Percentiles rank a stretch among this genome's conserved stretches.
Conservation (phyloP, 2,329 filamentous ascomycete genomes). For the Diplodia mutila region DNA sequence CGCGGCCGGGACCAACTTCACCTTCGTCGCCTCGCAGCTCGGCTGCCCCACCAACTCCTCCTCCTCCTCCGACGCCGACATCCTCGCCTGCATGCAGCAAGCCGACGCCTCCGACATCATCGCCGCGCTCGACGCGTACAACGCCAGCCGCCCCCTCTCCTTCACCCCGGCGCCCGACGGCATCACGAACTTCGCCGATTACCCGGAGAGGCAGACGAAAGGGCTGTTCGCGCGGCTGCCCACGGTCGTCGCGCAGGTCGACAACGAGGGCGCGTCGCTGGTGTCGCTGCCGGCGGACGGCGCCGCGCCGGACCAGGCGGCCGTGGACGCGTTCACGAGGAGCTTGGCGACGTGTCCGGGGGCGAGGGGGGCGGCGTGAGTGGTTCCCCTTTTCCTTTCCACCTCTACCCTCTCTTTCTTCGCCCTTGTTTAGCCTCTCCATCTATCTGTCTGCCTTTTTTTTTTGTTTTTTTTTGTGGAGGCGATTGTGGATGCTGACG, state of each 20-base stretch:
- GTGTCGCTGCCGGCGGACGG: background rate
- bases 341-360: constrained; percentile 27
- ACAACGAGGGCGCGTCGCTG: background rate
- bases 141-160: constrained; percentile 30
- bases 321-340: constrained; percentile 32
- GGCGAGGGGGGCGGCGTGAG: constrained; percentile 28
- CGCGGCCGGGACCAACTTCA: constrained; percentile 42
- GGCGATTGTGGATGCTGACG: too few species aligned
- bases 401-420: too few species aligned
- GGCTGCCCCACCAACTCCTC: constrained; percentile 38
- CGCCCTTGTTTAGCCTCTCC: background rate
- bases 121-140: constrained; percentile 38
- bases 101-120: constrained; percentile 37
- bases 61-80: constrained; percentile 36
- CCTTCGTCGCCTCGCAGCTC: constrained; percentile 42
- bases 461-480: too few species aligned
- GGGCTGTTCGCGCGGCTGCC: constrained; percentile 35
- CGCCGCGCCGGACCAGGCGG: constrained; percentile 29
- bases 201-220: constrained; percentile 37
- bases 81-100: constrained; percentile 45
- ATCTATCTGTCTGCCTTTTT: too few species aligned
- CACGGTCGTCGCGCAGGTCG: constrained; percentile 33
- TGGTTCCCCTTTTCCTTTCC: background rate
- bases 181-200: constrained; percentile 40
- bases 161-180: constrained; percentile 39